These are phyloP conservation scores for Diaporthe amygdali DNA, from an alignment of 2,329 filamentous ascomycete genomes.

Conservation along the genomic window DNA sequence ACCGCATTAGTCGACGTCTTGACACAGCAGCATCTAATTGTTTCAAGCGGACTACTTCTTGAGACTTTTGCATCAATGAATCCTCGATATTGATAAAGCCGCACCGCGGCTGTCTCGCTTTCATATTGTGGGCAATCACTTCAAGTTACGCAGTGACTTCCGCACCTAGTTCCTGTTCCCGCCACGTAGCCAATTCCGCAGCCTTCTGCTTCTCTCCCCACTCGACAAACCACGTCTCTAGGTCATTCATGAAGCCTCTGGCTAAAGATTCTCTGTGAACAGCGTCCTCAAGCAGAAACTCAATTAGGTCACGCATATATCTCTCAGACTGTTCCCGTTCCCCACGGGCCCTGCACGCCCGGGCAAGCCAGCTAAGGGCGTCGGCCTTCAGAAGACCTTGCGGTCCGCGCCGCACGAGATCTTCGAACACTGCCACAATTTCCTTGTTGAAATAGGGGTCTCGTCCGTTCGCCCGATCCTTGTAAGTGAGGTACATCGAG, in stretches of 20 bases:
- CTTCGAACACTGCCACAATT: not conserved
- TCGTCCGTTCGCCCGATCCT: not conserved
- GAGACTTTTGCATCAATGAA: too few relatives aligned
- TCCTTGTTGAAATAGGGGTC: slow-evolving; percentile 7
- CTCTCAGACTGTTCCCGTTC: not conserved
- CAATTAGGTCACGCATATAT: slow-evolving; percentile 18
- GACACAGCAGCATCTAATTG: too few relatives aligned
- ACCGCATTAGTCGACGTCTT: too few relatives aligned
- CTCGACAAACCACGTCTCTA: slow-evolving; percentile 1
- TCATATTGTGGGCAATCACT: too few relatives aligned
- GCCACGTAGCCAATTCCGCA: slow-evolving; percentile 1
- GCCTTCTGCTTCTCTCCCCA: slow-evolving; percentile 11
- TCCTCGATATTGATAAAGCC: too few relatives aligned
- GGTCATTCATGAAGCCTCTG: not conserved
- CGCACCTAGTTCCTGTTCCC: not conserved
- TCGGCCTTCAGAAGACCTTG: not conserved
- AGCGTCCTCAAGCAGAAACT: not conserved
- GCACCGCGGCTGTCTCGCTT: too few relatives aligned
- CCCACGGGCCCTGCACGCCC: not conserved
- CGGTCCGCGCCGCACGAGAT: not conserved
- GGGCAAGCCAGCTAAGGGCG: slow-evolving; percentile 4
- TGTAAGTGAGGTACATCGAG: slow-evolving; percentile 11
- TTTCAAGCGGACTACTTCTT: too few relatives aligned
- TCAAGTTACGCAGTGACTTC: not conserved
- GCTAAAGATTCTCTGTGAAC: not conserved